Base-by-base conservation (phyloP, 2,329 filamentous ascomycete species). In the Sporothrix luriei region DNA sequence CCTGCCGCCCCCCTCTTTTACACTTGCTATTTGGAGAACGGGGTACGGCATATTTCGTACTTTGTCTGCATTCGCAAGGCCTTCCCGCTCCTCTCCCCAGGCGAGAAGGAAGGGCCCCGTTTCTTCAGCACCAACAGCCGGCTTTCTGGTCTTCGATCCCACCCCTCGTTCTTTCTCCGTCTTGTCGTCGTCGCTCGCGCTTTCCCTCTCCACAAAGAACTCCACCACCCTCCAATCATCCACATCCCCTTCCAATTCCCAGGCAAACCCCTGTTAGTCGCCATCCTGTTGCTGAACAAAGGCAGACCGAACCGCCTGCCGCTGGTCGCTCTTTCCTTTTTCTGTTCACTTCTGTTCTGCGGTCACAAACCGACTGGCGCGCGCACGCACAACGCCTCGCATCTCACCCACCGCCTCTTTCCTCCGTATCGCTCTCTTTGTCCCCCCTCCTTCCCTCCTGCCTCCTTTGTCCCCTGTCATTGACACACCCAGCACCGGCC, bases 181-280 rank as follows among this genome's bases (percentile, higher is more conserved):
- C 26, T 43, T 43, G 40, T 16, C 40, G 40, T 16, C 9, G 16
- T 67, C 68, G 68, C 59, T 64, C 57, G 48, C 48, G 48, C 19
- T 69, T 71, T 68, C 55, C 52, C 61, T 38, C 65, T 71, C 69
- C 68, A 68, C 72, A 72, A 68, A 40, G 43, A 59, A 61, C 33
- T 65, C 59, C 51, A 68, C 51, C 29, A 26, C 66, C 68, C 69
- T 69, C 69, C 73, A 71, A 72, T 70, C 71, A 71, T 33, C 70
- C 57, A 68, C 62, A 46, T 67, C 57, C 64, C 51, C 68, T 66
- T 71, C 62, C 70, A 57, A 68, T 71, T 72, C 69, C 73, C 70
- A 72, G 68, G 70, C 72, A 72, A 48, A 55, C 71, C 72, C 72
- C 72, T 71, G 70, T n/a, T 38, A 4, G 57, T 62, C 57, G 46